phyloP scores from a whole-genome alignment of 225 moss, liverwort and hornwort species.

The Anthoceros angustus region DNA sequence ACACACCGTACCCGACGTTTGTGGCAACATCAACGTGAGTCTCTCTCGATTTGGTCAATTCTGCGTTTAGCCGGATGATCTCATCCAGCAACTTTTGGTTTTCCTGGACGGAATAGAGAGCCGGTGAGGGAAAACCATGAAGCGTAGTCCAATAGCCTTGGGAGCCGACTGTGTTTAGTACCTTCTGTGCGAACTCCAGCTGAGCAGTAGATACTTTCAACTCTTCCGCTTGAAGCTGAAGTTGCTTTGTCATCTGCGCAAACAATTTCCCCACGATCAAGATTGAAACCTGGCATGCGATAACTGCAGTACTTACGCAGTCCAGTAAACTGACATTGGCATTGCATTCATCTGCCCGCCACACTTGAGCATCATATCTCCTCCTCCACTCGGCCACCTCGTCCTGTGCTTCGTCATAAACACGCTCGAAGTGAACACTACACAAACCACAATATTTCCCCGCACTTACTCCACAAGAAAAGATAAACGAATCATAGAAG shows the following conservation, averaged over 20 bases:
- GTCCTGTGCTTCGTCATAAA: background rate
- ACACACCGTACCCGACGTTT: too few species aligned
- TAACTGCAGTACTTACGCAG: background rate
- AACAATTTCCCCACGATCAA: background rate
- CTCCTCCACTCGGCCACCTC: conserved; percentile 5
- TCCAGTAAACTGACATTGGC: background rate
- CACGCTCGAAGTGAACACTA: background rate
- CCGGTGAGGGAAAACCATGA: background rate
- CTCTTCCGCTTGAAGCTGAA: background rate
- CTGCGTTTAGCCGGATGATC: background rate
- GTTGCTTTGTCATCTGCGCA: background rate
- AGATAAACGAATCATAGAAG: background rate
- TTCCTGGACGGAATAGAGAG: background rate
- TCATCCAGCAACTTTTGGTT: background rate
- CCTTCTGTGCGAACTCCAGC: background rate
- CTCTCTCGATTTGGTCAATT: background rate
- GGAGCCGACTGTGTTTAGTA: background rate
- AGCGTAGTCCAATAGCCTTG: background rate
- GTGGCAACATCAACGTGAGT: background rate
- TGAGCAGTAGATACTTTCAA: background rate
- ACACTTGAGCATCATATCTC: background rate
- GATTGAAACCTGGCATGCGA: background rate
- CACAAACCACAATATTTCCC: background rate
- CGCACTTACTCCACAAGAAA: background rate
- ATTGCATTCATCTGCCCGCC: background rate